Evolutionary conservation across 1,284 basidiomycete species (phyloP), one percentile per base, ranked within the genome.

Genomic region (Moesziomyces sp.): DNA sequence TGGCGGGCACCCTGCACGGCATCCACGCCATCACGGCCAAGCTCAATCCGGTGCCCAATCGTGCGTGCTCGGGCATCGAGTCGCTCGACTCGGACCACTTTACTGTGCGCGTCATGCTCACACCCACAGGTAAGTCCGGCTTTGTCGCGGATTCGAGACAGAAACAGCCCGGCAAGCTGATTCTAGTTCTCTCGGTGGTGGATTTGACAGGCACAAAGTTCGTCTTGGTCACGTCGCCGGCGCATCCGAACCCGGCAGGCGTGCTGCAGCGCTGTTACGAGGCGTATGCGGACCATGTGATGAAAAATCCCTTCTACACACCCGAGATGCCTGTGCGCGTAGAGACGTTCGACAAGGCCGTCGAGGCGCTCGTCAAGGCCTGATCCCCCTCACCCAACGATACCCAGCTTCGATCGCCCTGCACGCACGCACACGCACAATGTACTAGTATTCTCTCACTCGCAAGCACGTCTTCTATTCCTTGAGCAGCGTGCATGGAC

Each of bases 221-320:
- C 75, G 93, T 99, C 3, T 86, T 99, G 2, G 86, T 98, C 47
- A 93, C 92, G 2, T 92, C 92, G 0, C 86, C 92, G 16, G 87
- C 90, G 47, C 92, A 96, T 82, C 86, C 88, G 56, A 88, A 89
- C 58, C 64, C 87, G 18, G 70, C 76, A 0, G 64, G 70, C 3
- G 75, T 85, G 24, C 73, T 86, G 11, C 90, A 92, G 80, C 92
- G 90, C 82, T 90, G 93, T 55, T 97, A 97, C 85, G 93, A 96
- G 84, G 89, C 89, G 16, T 97, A 95, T 86, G 88, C 93, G 2
- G 95, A 97, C 82, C 90, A 92, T 5, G 94, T 97, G 56, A 97
- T 97, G 94, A 98, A 99, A 88, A 98, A 98, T 83, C 97, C 97
- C 0, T 99, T 99, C 86, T 94, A 99, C 84, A 97, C 94, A 4